Evolutionary conservation across 306 rosid genomes (phyloP), one percentile per base, ranked within the genome.

Genomic region (Pueraria montana): DNA sequence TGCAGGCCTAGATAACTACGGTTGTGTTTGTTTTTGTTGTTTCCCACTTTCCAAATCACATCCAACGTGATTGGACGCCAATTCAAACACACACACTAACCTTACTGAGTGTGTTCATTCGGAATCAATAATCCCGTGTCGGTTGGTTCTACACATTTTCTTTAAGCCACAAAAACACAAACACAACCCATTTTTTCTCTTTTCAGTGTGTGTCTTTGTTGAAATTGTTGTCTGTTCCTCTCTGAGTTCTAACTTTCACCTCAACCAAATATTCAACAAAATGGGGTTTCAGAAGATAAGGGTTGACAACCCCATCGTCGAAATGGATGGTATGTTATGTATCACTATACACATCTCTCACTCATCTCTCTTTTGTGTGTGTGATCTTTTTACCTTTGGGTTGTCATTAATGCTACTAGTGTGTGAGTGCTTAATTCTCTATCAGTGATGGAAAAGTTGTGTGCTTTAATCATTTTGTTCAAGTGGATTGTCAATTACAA

Each of bases 261-360:
- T 32, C 49, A 53, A 27, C 30, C 78, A 59, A 69, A 59, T 52
- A 36, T 18, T 5, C 64, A 40, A 16, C 63, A 34, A 66, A 88
- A 87, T 96, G 99, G 96, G 87, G 71, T 88, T 90, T 86, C 87
- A 88, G 78, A 96, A 90, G 91, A 93, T 96, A 83, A 90, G 75
- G 81, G 99, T 96, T 43, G 86, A 84, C 65, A 96, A 91, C 78
- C 97, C 99, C 90, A 89, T 96, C 91, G 98, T 93, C 11, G 99
- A 96, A 92, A 93, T 96, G 99, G 98, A 96, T 83, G 98, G 99
- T 96, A 84, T 84, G 69, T 38, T 48, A 17, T 18, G 27, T 0
- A 79, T 67, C 34, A 43, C 62, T 30, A 14, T 65, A 34, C 65
- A 24, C 34, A 50, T 40, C 26, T 69, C 26, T 64, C 50, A 53